phyloP scores from a whole-genome alignment of 2,329 filamentous ascomycete species.

The Monosporascus sp. region DNA sequence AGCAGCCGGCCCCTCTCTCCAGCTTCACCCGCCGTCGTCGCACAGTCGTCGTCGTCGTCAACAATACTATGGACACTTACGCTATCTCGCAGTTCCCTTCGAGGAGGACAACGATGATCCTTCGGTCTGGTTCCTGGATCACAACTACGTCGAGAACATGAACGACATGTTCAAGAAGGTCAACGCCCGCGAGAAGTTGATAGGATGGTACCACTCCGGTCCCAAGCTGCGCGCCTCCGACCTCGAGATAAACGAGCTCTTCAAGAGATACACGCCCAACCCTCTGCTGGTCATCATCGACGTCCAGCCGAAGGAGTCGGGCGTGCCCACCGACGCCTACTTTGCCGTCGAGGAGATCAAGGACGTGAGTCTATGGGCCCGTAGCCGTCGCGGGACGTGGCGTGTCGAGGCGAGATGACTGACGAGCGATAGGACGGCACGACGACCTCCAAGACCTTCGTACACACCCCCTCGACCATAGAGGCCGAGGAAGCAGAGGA shows the following conservation, averaged over 20 bases:
- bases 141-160: slow-evolving; percentile 99
- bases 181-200: slow-evolving; percentile 96
- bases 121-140: slow-evolving; percentile 97
- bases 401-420: no score
- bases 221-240: slow-evolving; percentile 95
- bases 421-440: slow-evolving; percentile 71
- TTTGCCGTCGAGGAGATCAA: slow-evolving; percentile 99
- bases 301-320: slow-evolving; percentile 95
- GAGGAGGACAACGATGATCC: slow-evolving; percentile 99
- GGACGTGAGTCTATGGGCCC: slow-evolving; percentile 60
- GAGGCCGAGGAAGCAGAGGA: slow-evolving; percentile 98
- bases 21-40: background rate
- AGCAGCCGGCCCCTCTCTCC: slow-evolving; percentile 16
- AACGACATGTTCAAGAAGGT: slow-evolving; percentile 99
- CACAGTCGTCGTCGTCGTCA: background rate
- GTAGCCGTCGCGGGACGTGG: no score
- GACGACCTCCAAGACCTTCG: slow-evolving; percentile 93
- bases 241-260: slow-evolving; percentile 98
- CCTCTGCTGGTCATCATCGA: slow-evolving; percentile 96
- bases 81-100: slow-evolving; percentile 68
- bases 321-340: slow-evolving; percentile 96
- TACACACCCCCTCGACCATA: slow-evolving; percentile 96
- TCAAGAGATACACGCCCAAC: slow-evolving; percentile 98
- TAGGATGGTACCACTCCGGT: slow-evolving; percentile 99
- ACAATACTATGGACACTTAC: background rate